A percentile compares a stretch with the other conserved stretches of the same genome.
Conservation (phyloP, 2,329 filamentous ascomycete species). For the Dactylellina sp. region DNA sequence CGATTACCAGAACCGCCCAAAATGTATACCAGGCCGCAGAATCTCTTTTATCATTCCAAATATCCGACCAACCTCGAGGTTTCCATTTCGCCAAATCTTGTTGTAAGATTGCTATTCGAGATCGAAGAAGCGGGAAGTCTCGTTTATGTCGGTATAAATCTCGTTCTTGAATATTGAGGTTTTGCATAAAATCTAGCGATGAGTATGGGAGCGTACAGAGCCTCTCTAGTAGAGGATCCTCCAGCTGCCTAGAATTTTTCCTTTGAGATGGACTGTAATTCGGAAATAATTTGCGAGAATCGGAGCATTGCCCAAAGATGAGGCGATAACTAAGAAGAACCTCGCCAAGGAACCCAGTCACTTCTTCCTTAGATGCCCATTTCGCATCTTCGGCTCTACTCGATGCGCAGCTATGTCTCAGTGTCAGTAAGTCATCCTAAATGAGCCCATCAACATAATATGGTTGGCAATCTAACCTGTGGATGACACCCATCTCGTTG, state of each 20-base stretch:
- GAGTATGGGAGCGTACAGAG: conserved; percentile 7
- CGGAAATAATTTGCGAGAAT: conserved; percentile 9
- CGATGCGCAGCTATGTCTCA: conserved; percentile 13
- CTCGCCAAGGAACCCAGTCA: conserved; percentile 11
- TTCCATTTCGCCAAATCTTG: conserved; percentile 23
- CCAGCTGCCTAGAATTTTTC: conserved; percentile 8
- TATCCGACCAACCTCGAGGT: conserved; percentile 18
- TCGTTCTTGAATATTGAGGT: conserved; percentile 5
- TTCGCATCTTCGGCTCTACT: conserved; percentile 1
- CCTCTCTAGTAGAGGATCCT: conserved; percentile 12
- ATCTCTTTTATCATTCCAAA: conserved; percentile 29
- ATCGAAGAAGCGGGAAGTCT: conserved; percentile 25
- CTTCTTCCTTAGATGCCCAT: conserved; percentile 19
- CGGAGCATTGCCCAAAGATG: conserved; percentile 21
- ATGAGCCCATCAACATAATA: no score
- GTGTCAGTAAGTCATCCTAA: no score
- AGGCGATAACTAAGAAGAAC: conserved; percentile 28
- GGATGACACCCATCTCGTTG: conserved; percentile 22
- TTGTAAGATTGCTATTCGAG: conserved; percentile 27
- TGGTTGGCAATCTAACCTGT: conserved; percentile 21
- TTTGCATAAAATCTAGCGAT: conserved; percentile 9
- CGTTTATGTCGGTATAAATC: conserved; percentile 32
- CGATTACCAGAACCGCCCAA: conserved; percentile 23
- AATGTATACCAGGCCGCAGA: conserved; percentile 35
- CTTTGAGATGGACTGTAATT: background rate